Conservation (phyloP, 2,329 filamentous ascomycete species). For the Neopestalotiopsis clavispora region DNA sequence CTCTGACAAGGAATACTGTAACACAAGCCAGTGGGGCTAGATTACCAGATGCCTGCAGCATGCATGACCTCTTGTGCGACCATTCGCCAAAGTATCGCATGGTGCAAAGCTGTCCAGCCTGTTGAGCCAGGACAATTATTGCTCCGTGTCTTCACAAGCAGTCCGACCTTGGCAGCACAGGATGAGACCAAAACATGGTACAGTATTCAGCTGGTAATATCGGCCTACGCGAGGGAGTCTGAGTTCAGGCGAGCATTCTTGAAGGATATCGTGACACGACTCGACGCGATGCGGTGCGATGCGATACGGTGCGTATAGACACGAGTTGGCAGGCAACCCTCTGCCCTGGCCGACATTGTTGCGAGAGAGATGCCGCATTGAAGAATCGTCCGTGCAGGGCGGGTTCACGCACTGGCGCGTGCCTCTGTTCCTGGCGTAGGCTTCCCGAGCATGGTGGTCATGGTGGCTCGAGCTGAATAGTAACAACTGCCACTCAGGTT, state of each 20-base stretch:
- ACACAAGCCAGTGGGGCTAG: conserved; percentile 16
- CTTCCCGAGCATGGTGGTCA: background rate
- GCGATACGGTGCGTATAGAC: background rate
- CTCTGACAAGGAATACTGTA: conserved; percentile 5
- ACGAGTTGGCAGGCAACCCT: background rate
- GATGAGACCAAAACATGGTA: background rate
- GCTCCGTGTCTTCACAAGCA: background rate
- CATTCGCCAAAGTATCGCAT: background rate
- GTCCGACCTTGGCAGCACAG: background rate
- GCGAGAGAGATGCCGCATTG: background rate
- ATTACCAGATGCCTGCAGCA: conserved; percentile 26
- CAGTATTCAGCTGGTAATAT: background rate
- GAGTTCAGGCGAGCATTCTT: background rate
- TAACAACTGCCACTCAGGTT: background rate
- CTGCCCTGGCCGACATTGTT: background rate
- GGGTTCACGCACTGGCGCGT: conserved; percentile 1
- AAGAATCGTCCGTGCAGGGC: background rate
- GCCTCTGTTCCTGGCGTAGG: background rate
- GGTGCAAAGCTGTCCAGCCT: background rate
- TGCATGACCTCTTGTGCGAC: conserved; percentile 24
- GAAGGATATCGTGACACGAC: background rate
- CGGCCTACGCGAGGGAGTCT: background rate
- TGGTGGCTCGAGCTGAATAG: conserved; percentile 1
- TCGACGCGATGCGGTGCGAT: background rate
- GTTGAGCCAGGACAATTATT: background rate